phyloP scores from a whole-genome alignment of 768 basidiomycete species.

The Tulasnella sp. region DNA sequence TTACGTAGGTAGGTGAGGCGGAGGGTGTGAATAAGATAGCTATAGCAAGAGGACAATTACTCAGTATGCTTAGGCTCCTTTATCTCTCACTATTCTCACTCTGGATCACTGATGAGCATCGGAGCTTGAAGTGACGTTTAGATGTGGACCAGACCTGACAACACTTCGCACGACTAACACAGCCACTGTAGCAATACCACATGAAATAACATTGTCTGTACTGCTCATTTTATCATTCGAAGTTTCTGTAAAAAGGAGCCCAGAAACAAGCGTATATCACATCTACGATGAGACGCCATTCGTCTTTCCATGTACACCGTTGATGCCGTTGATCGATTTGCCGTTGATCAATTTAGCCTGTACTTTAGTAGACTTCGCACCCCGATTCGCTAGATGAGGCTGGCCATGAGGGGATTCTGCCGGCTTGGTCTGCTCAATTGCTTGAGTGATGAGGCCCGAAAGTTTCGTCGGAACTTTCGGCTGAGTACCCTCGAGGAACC shows the following conservation, averaged over 20 bases:
- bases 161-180: too few relatives aligned
- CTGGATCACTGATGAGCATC: conserved; percentile 17
- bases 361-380: neutral
- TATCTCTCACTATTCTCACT: neutral
- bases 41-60: conserved; percentile 20
- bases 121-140: neutral
- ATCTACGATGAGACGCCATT: neutral
- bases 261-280: neutral
- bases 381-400: too few relatives aligned
- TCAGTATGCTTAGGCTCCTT: neutral
- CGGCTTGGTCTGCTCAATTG: conserved; percentile 23
- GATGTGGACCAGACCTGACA: too few relatives aligned
- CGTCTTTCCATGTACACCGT: neutral
- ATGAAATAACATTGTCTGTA: neutral
- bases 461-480: conserved; percentile 44
- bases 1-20: conserved; percentile 81
- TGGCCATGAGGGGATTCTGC: neutral
- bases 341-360: neutral
- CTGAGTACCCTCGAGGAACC: conserved; percentile 64
- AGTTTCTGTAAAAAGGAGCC: neutral
- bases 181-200: too few relatives aligned
- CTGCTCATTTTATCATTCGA: neutral
- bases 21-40: conserved; percentile 71
- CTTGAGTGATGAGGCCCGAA: conserved; percentile 36
- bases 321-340: neutral